Evolutionary conservation across 2,329 filamentous ascomycete species (phyloP).

Genomic region (Lecanosticta acicola): DNA sequence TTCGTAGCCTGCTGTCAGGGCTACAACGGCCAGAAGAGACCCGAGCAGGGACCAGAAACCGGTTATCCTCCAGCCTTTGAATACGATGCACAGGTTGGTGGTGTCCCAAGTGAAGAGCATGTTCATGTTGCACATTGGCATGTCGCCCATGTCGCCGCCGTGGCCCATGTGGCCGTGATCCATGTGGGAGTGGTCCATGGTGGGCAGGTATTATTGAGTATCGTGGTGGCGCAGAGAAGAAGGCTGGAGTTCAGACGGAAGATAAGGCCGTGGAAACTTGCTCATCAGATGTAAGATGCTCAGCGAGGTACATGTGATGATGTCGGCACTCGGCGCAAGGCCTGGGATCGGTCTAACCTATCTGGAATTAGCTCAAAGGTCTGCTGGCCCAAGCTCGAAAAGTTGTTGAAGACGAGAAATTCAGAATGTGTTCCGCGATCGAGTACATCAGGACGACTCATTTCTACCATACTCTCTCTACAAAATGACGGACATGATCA

Average conservation of each 20-base stretch:
- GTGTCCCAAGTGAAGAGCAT: conserved; percentile 94
- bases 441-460: background rate
- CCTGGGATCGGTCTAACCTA: too few relatives aligned
- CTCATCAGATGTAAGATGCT: background rate
- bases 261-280: background rate
- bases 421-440: too few relatives aligned
- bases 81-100: conserved; percentile 90
- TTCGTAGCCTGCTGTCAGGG: conserved; percentile 89
- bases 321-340: too few relatives aligned
- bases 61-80: conserved; percentile 81
- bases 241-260: too few relatives aligned
- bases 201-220: background rate
- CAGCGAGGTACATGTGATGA: background rate
- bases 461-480: too few relatives aligned
- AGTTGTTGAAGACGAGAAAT: background rate
- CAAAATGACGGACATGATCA: conserved; percentile 51
- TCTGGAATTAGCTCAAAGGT: too few relatives aligned
- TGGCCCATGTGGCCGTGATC: conserved; percentile 18
- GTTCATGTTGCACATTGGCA: conserved; percentile 80
- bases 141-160: conserved; percentile 44
- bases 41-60: conserved; percentile 68
- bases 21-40: conserved; percentile 75
- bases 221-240: too few relatives aligned
- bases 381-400: background rate
- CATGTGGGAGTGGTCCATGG: conserved; percentile 23